Base-by-base conservation (phyloP, 768 basidiomycete genomes). In the Phylloporus arenicola region DNA sequence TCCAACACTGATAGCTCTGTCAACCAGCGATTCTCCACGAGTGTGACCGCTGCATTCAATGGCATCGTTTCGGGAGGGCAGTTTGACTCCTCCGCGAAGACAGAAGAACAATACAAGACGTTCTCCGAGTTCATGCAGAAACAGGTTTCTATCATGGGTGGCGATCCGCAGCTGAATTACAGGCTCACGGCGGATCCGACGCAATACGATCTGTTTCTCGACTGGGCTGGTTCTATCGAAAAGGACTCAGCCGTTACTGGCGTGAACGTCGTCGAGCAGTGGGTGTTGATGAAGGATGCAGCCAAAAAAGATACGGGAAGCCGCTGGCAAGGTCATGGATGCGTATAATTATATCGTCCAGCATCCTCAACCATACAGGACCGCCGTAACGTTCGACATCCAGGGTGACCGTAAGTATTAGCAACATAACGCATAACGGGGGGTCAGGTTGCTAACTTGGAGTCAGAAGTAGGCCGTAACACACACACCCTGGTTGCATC, bases 1-100 rank as follows among this genome's bases (percentile, higher is more conserved):
- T 53, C 51, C 19, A 52, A 47, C 29, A 43, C 51, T 12, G 20
- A 38, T 8, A 43, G 41, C 20, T 52, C 51, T n/a, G 51, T 52
- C 34, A 52, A 52, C 17, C 10, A 52, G 29, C 31, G 33, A 3
- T 52, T 52, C 51, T 47, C 46, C 22, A 35, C 41, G 8, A 52
- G 33, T 12, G 51, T 52, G 10, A 38, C 17, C 19, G 37, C 37
- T 38, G 37, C 37, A 38, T 38, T 19, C 19, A 38, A 38, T 19
- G 37, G 37, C 37, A 38, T 38, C 37, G 37, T 19, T 8, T 19
- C 22, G 4, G 39, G 39, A 7, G 39, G 39, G 19, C 22, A 20
- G 39, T 40, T 40, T 8, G 39, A 40, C 14, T 5, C 39, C 14
- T 40, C 45, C 9, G 45, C 37, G 14, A 45, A 24, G 33, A 45